Conservation (phyloP, 768 basidiomycete genomes). For the Suillus subaureus region DNA sequence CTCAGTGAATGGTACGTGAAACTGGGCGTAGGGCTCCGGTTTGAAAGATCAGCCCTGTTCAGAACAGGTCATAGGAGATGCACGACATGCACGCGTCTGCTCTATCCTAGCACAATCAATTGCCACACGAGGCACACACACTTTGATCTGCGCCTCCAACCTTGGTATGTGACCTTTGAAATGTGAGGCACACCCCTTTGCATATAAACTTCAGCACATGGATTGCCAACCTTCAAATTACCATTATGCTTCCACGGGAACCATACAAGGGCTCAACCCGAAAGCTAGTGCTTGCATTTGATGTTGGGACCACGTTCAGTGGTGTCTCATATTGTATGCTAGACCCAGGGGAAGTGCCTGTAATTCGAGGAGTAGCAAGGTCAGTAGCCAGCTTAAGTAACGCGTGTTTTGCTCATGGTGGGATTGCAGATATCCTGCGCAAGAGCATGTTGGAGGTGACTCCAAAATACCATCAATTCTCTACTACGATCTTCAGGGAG, state of each 20-base stretch:
- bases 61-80: background rate
- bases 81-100: background rate
- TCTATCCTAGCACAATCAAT: background rate
- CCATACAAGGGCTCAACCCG: constrained; percentile 38
- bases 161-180: background rate
- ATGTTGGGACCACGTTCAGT: constrained; percentile 46
- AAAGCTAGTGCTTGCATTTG: constrained; percentile 46
- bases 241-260: constrained; percentile 25
- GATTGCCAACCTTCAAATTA: background rate
- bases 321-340: constrained; percentile 40
- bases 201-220: background rate
- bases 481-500: constrained; percentile 45
- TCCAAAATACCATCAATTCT: constrained; percentile 52
- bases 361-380: constrained; percentile 32
- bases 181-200: background rate
- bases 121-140: background rate
- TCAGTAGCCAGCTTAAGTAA: constrained; percentile 9
- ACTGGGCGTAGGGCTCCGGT: background rate
- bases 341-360: constrained; percentile 36
- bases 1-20: background rate
- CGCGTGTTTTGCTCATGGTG: background rate
- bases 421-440: constrained; percentile 44
- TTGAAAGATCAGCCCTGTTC: background rate
- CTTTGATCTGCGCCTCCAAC: background rate
- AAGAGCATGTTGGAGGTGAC: constrained; percentile 46